phyloP scores from a whole-genome alignment of 108 stramenopile species.

The Cyclotella kingstonii region DNA sequence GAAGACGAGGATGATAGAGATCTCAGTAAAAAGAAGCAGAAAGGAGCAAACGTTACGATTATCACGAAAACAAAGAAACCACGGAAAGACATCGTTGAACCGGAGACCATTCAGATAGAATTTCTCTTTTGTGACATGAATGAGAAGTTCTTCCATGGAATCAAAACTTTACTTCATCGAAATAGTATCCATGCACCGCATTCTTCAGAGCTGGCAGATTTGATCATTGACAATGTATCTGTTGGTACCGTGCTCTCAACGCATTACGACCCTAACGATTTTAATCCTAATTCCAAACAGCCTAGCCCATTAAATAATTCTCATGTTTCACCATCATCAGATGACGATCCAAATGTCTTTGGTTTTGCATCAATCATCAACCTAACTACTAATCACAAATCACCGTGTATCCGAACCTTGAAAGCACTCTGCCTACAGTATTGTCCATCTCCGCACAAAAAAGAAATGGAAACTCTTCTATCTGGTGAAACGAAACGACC shows the following conservation, averaged over 20 bases:
- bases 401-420: slow-evolving; percentile 51
- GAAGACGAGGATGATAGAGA: slow-evolving; percentile 23
- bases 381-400: slow-evolving; percentile 60
- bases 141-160: slow-evolving; percentile 77
- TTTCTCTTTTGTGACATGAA: slow-evolving; percentile 85
- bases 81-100: slow-evolving; percentile 33
- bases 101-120: slow-evolving; percentile 68
- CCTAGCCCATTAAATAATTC: background rate
- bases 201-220: slow-evolving; percentile 64
- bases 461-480: slow-evolving; percentile 67
- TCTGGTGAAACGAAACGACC: slow-evolving; percentile 79
- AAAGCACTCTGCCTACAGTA: slow-evolving; percentile 58
- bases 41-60: slow-evolving; percentile 9
- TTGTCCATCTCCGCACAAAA: slow-evolving; percentile 65
- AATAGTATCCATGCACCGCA: slow-evolving; percentile 57
- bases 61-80: slow-evolving; percentile 28
- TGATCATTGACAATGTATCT: slow-evolving; percentile 69
- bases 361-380: slow-evolving; percentile 82
- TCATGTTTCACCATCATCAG: background rate
- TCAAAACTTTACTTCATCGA: slow-evolving; percentile 61
- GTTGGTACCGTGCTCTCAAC: slow-evolving; percentile 81
- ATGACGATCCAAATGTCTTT: slow-evolving; percentile 64
- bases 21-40: slow-evolving; percentile 35
- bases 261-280: slow-evolving; percentile 32
- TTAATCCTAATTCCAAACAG: background rate